These are phyloP conservation scores for Fusarium nygamai DNA, from an alignment of 2,329 filamentous ascomycete species.

Conservation along the genomic window DNA sequence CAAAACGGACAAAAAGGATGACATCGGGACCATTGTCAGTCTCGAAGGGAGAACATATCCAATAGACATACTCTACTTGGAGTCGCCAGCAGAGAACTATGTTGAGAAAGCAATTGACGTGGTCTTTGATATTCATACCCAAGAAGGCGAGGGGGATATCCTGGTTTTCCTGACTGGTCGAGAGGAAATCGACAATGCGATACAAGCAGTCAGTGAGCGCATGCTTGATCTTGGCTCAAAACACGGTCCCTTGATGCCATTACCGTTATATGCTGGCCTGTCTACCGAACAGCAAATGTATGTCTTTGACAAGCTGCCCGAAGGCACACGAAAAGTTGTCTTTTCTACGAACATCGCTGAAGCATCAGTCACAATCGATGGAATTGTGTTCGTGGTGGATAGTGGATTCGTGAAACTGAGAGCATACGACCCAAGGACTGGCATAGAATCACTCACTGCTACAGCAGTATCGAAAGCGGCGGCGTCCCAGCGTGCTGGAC, in stretches of 20 bases:
- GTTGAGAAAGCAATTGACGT: slow-evolving; percentile 84
- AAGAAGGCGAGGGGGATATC: slow-evolving; percentile 85
- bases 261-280: slow-evolving; percentile 90
- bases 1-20: slow-evolving; percentile 45
- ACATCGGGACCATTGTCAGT: slow-evolving; percentile 71
- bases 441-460: slow-evolving; percentile 87
- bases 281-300: slow-evolving; percentile 94
- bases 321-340: slow-evolving; percentile 88
- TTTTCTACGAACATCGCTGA: slow-evolving; percentile 97
- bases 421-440: slow-evolving; percentile 83
- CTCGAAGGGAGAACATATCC: slow-evolving; percentile 89
- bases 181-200: slow-evolving; percentile 87
- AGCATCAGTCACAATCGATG: slow-evolving; percentile 93
- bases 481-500: slow-evolving; percentile 88
- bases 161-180: slow-evolving; percentile 91
- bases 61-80: slow-evolving; percentile 85
- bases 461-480: slow-evolving; percentile 89
- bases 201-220: slow-evolving; percentile 82
- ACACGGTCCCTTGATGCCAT: slow-evolving; percentile 46
- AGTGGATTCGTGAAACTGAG: slow-evolving; percentile 90
- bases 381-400: slow-evolving; percentile 91
- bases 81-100: slow-evolving; percentile 84
- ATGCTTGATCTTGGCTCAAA: slow-evolving; percentile 64
- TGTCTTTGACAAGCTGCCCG: slow-evolving; percentile 85
- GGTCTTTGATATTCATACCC: slow-evolving; percentile 86